Percentiles rank a stretch among this genome's conserved stretches.
phyloP scores from a whole-genome alignment of 2,329 filamentous ascomycete genomes.

The Ophioceras dolichostomum region DNA sequence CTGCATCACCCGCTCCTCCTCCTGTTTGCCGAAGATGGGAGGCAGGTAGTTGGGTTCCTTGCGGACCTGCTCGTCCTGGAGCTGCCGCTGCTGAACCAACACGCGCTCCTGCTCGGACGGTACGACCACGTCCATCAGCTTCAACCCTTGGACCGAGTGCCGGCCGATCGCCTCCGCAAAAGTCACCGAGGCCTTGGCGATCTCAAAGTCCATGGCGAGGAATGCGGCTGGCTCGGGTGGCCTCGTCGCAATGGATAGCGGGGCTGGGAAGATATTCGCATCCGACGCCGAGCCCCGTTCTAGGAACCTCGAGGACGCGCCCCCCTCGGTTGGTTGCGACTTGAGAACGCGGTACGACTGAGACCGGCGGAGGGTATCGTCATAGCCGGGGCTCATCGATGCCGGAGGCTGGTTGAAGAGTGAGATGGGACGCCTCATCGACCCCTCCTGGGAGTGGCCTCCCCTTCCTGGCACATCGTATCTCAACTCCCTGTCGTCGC shows the following conservation, averaged over 20 bases:
- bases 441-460: conserved; percentile 30
- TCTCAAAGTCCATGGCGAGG: conserved; percentile 44
- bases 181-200: conserved; percentile 40
- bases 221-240: conserved; percentile 42
- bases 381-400: conserved; percentile 28
- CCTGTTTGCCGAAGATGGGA: conserved; percentile 44
- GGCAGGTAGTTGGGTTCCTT: conserved; percentile 52
- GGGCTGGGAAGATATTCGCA: conserved; percentile 33
- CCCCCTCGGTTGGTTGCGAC: conserved; percentile 29
- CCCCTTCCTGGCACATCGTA: conserved; percentile 37
- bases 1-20: conserved; percentile 42
- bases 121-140: conserved; percentile 40
- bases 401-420: conserved; percentile 34
- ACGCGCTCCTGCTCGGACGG: conserved; percentile 40
- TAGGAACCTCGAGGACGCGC: conserved; percentile 29
- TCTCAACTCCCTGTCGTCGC: conserved; percentile 55
- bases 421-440: conserved; percentile 35
- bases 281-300: conserved; percentile 37
- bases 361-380: conserved; percentile 30
- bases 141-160: conserved; percentile 31
- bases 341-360: conserved; percentile 42
- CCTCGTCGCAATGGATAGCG: conserved; percentile 26
- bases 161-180: conserved; percentile 45
- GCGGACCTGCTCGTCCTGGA: conserved; percentile 44
- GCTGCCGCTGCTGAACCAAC: conserved; percentile 31